These are phyloP conservation scores for Sporothrix inflata DNA, from an alignment of 2,329 filamentous ascomycete genomes.

Conservation along the genomic window DNA sequence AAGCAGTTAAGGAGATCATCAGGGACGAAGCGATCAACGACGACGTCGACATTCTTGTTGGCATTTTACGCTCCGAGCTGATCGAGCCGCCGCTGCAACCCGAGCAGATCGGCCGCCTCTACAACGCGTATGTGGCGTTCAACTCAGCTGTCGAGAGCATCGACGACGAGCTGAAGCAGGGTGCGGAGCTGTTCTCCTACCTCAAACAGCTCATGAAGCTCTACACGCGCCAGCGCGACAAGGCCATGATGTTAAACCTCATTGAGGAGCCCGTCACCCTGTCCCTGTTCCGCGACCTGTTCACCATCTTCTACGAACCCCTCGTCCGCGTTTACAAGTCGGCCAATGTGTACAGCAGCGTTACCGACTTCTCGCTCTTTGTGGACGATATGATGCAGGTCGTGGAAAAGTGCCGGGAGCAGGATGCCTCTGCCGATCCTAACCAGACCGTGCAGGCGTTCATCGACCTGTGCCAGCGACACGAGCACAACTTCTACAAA, in stretches of 20 bases:
- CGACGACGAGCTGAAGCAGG: conserved; percentile 84
- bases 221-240: conserved; percentile 87
- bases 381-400: conserved; percentile 87
- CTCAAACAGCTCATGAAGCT: conserved; percentile 94
- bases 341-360: conserved; percentile 95
- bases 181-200: conserved; percentile 89
- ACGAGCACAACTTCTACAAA: conserved; percentile 98
- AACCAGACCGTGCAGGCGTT: conserved; percentile 98
- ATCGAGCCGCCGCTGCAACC: conserved; percentile 71
- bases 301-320: conserved; percentile 98
- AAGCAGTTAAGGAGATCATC: conserved; percentile 73
- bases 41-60: conserved; percentile 81
- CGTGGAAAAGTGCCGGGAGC: conserved; percentile 66
- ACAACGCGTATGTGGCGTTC: conserved; percentile 96
- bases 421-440: conserved; percentile 89
- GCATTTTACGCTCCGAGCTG: conserved; percentile 77
- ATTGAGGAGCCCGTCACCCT: conserved; percentile 97
- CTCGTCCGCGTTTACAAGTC: conserved; percentile 97
- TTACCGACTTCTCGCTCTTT: conserved; percentile 93
- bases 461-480: conserved; percentile 91
- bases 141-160: conserved; percentile 90
- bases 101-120: conserved; percentile 80
- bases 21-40: conserved; percentile 73
- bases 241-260: conserved; percentile 93
- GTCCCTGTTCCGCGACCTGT: conserved; percentile 92